Conservation (phyloP, 23 red algal genomes). For the Porphyridium purpureum region DNA sequence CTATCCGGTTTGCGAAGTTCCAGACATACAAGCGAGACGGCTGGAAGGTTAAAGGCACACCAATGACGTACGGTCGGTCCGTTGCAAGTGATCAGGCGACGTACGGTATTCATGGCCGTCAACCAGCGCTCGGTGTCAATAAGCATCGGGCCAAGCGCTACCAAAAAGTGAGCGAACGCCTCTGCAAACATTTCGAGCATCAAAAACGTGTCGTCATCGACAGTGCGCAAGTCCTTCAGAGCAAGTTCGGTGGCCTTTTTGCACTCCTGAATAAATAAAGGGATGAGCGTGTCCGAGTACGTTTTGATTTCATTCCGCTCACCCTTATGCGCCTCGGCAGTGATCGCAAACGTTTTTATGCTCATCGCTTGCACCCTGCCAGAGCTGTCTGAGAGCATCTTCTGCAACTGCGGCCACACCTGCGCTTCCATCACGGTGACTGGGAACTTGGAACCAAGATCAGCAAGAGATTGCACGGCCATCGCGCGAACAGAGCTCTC, state of each 20-base stretch:
- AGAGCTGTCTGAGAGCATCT: slow-evolving; percentile 31
- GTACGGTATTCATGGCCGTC: slow-evolving; percentile 43
- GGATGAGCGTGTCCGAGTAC: slow-evolving; percentile 32
- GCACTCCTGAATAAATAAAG: slow-evolving; percentile 56
- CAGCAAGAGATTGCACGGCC: slow-evolving; percentile 46
- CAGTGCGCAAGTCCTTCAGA: slow-evolving; percentile 49
- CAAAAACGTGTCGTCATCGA: slow-evolving; percentile 55
- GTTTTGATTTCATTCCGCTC: slow-evolving; percentile 13
- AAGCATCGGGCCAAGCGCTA: slow-evolving; percentile 40
- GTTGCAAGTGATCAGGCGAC: slow-evolving; percentile 73
- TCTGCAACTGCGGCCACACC: slow-evolving; percentile 44
- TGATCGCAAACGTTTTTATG: slow-evolving; percentile 32
- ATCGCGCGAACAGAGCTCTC: slow-evolving; percentile 57
- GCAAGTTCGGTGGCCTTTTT: slow-evolving; percentile 34
- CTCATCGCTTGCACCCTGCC: slow-evolving; percentile 40
- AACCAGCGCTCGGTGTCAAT: slow-evolving; percentile 52
- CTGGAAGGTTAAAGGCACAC: slow-evolving; percentile 78
- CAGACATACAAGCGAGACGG: slow-evolving; percentile 33
- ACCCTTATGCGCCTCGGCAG: slow-evolving; percentile 45
- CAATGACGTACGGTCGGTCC: slow-evolving; percentile 72
- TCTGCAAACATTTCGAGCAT: slow-evolving; percentile 80
- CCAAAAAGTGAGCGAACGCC: slow-evolving; percentile 58
- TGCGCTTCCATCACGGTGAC: slow-evolving; percentile 38
- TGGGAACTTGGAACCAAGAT: slow-evolving; percentile 39
- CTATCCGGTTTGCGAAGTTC: slow-evolving; percentile 30